A percentile compares a stretch with the other conserved stretches of the same genome.
Conservation (phyloP, 371 early-diverging fungal species). For the Phascolomyces articulosus region DNA sequence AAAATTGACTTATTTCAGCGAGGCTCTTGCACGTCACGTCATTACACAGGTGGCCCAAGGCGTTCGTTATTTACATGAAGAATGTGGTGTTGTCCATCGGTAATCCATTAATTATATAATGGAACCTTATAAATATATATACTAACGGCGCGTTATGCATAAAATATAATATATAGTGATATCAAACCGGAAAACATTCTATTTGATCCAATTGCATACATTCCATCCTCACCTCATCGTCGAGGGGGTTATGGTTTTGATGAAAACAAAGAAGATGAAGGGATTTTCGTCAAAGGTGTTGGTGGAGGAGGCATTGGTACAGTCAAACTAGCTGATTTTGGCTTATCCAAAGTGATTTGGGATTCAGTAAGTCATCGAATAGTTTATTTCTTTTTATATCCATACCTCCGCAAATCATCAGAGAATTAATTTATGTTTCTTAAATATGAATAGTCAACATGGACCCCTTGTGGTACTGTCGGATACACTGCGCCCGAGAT, state of each 20-base stretch:
- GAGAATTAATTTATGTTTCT: no score
- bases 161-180: conserved; percentile 64
- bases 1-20: conserved; percentile 78
- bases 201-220: conserved; percentile 73
- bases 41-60: conserved; percentile 90
- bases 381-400: no score
- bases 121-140: no score
- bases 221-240: conserved; percentile 35
- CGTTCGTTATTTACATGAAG: conserved; percentile 87
- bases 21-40: conserved; percentile 77
- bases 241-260: conserved; percentile 39
- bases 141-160: no score
- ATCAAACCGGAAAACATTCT: conserved; percentile 97
- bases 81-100: conserved; percentile 88
- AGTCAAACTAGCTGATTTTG: conserved; percentile 89
- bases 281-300: conserved; percentile 68
- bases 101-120: conserved; percentile 4
- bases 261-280: conserved; percentile 74
- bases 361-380: conserved; percentile 53
- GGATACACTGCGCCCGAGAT: conserved; percentile 95
- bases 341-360: conserved; percentile 82
- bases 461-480: conserved; percentile 91
- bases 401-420: no score
- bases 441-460: conserved; percentile 48
- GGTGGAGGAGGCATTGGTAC: conserved; percentile 84